These are phyloP conservation scores for Tricholoma hemisulphureum DNA, from an alignment of 768 basidiomycete genomes.

Conservation along the genomic window DNA sequence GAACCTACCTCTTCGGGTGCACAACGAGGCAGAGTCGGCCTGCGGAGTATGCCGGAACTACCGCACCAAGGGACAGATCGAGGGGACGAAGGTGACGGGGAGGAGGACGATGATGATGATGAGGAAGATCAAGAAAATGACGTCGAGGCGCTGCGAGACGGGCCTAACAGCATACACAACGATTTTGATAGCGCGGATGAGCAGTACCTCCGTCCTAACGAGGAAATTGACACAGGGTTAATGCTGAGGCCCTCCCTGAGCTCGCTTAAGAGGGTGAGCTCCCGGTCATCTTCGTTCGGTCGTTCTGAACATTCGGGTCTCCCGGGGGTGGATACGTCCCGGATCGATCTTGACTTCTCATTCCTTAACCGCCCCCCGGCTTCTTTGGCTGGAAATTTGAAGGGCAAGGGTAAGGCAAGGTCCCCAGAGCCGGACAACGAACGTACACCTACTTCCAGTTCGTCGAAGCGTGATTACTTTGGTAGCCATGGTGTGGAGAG, in stretches of 20 bases:
- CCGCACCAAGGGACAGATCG: constrained; percentile 37
- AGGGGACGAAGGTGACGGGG: constrained; percentile 27
- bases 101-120: constrained; percentile 15
- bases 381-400: constrained; percentile 7
- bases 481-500: background rate
- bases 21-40: constrained; percentile 36
- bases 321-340: constrained; percentile 28
- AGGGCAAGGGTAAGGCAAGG: constrained; percentile 24
- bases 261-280: constrained; percentile 9
- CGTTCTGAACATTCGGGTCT: constrained; percentile 18
- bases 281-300: constrained; percentile 26
- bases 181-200: background rate
- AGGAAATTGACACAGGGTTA: background rate
- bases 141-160: background rate
- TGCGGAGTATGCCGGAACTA: constrained; percentile 57
- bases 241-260: background rate
- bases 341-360: constrained; percentile 36
- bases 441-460: constrained; percentile 22
- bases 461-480: constrained; percentile 8
- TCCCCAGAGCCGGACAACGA: background rate
- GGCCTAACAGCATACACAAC: background rate
- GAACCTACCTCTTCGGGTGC: constrained; percentile 7
- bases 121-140: constrained; percentile 6
- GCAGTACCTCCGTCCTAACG: background rate
- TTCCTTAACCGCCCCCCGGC: constrained; percentile 23